phyloP scores from a whole-genome alignment of 495 filamentous ascomycete species.

The Penicillium goetzii region DNA sequence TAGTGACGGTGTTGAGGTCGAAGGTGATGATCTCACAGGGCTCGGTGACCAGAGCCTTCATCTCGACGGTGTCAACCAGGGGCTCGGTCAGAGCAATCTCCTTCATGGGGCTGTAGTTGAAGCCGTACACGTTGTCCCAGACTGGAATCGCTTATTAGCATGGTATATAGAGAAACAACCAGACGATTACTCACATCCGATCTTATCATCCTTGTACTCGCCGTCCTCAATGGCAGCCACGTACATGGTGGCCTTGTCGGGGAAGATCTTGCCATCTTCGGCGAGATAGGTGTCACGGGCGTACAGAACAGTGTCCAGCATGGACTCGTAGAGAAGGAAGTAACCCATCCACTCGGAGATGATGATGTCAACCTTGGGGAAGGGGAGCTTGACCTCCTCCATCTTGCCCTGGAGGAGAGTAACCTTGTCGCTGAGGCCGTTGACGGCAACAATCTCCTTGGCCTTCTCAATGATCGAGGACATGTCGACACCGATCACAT shows the following conservation, averaged over 20 bases:
- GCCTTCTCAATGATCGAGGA: conserved; percentile 97
- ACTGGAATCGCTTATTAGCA: conserved; percentile 50
- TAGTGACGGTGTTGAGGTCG: conserved; percentile 78
- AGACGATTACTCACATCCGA: conserved; percentile 64
- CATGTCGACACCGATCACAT: conserved; percentile 96
- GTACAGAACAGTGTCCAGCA: conserved; percentile 95
- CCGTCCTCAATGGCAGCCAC: conserved; percentile 85
- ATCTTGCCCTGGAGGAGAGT: conserved; percentile 93
- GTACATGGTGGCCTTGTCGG: conserved; percentile 88
- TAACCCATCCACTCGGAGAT: conserved; percentile 99
- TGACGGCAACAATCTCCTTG: conserved; percentile 83
- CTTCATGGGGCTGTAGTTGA: conserved; percentile 92
- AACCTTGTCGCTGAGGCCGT: conserved; percentile 81
- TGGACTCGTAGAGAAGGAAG: conserved; percentile 96
- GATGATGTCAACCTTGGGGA: conserved; percentile 93
- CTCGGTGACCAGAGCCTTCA: conserved; percentile 80
- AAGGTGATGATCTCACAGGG: conserved; percentile 74
- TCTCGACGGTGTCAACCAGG: conserved; percentile 79
- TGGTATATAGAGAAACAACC: not conserved
- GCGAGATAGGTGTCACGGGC: conserved; percentile 89
- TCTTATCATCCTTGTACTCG: conserved; percentile 88
- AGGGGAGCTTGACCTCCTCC: conserved; percentile 91
- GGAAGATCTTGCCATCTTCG: conserved; percentile 85
- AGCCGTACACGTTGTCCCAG: conserved; percentile 99
- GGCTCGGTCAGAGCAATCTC: conserved; percentile 80